phyloP scores from a whole-genome alignment of 345 rosid species.

The Raphanus raphanistrum region DNA sequence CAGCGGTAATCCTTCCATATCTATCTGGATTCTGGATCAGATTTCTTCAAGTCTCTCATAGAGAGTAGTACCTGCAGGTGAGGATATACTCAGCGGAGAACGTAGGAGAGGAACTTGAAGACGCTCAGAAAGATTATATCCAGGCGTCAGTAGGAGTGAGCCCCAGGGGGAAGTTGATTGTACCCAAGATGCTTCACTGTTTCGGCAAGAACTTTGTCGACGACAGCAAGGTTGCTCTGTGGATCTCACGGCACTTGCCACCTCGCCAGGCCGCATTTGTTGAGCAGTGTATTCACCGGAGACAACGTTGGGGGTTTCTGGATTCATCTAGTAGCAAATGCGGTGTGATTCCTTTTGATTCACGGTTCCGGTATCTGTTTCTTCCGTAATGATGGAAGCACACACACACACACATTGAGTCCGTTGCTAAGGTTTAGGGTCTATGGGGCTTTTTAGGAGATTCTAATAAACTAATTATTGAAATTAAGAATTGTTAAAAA shows the following conservation, averaged over 20 bases:
- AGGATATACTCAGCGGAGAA: conserved; percentile 65
- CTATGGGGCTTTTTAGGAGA: conserved; percentile 24
- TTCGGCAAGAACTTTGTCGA: conserved; percentile 70
- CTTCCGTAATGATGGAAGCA: conserved; percentile 41
- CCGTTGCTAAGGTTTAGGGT: conserved; percentile 16
- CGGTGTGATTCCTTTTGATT: conserved; percentile 71
- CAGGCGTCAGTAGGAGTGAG: conserved; percentile 82
- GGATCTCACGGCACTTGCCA: conserved; percentile 88
- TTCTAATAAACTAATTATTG: conserved; percentile 14
- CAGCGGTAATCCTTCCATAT: conserved; percentile 55
- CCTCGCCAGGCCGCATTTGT: conserved; percentile 71
- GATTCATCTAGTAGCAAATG: conserved; percentile 63
- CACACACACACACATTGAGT: background rate
- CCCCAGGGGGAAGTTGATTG: conserved; percentile 78
- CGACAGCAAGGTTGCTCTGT: conserved; percentile 66
- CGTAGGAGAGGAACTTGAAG: conserved; percentile 73
- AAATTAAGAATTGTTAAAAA: background rate
- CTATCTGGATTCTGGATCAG: background rate
- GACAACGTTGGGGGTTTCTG: conserved; percentile 68
- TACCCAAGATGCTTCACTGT: conserved; percentile 83
- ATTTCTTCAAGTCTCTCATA: conserved; percentile 5
- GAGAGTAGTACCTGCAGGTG: conserved; percentile 48
- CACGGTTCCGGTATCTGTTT: conserved; percentile 80
- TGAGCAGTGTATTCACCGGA: conserved; percentile 72
- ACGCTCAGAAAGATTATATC: conserved; percentile 75